Base-by-base conservation (phyloP, 179 eudicot species). In the Actinidia arguta region DNA sequence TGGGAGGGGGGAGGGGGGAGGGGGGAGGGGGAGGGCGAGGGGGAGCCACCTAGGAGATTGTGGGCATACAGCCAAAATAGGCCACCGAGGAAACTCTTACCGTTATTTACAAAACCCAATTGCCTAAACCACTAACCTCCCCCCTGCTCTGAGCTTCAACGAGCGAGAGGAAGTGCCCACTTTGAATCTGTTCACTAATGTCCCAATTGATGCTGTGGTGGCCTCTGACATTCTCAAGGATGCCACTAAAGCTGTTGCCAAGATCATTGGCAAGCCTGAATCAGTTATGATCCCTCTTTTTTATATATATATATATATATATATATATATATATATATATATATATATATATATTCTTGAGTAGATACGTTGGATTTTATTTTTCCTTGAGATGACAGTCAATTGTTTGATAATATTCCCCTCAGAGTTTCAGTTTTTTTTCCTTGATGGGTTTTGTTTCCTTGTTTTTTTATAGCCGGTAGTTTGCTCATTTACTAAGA, bases 181-280 rank as follows among this genome's bases (percentile, higher is more conserved):
- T 47, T 87, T 96, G 87, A 93, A 92, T 86, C 84, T 96, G 62
- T 93, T 76, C 82, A 96, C 97, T 48, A 96, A 96, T 80, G 88
- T 96, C 20, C 99, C 98, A 5, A 94, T 95, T 7, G 99, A 96
- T 72, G 80, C 91, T 7, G 94, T 95, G 1, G 80, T 91, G 69
- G 90, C 93, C 27, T 96, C 98, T 18, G 99, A 96, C 88, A 91
- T 95, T 73, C 98, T 96, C 81, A 96, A 87, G 87, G 99, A 96
- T 83, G 99, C 99, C 54, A 93, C 98, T 72, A 95, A 95, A 91
- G 98, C 94, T 11, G 90, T 96, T 76, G 90, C 98, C 48, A 95
- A 96, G 77, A 93, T 92, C 89, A 90, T 96, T 55, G 90, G 92
- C 91, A 96, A 96, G 75, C 99, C 99, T 6, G 98, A 96, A 79